These are phyloP conservation scores for Cytospora piceae DNA, from an alignment of 2,329 filamentous ascomycete species.

Conservation along the genomic window DNA sequence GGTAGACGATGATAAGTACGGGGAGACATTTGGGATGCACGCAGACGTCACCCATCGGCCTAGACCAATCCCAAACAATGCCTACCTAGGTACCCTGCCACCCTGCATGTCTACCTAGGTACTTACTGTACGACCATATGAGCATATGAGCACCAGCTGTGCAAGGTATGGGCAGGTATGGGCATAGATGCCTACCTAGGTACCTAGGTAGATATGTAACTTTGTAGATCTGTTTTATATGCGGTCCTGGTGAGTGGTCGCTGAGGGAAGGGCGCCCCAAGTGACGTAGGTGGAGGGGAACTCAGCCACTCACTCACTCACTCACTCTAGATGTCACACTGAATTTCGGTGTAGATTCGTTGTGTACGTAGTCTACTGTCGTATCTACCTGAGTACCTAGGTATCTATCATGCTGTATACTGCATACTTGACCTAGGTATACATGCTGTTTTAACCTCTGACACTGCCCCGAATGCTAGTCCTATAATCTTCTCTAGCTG, in stretches of 20 bases:
- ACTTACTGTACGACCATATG: too few relatives aligned
- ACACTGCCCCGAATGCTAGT: not conserved
- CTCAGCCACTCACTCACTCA: conserved; percentile 10
- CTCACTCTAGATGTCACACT: not conserved
- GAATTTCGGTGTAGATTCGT: too few relatives aligned
- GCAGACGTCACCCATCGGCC: not conserved
- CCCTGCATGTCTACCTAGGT: too few relatives aligned
- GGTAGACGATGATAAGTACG: not conserved
- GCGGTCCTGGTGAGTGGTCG: not conserved
- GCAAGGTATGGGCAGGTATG: too few relatives aligned
- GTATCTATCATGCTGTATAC: too few relatives aligned
- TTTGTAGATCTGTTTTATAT: not conserved
- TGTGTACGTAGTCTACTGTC: too few relatives aligned
- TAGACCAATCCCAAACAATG: too few relatives aligned
- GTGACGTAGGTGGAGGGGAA: conserved; percentile 17
- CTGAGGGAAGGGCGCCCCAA: not conserved
- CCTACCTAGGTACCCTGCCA: too few relatives aligned
- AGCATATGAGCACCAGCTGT: too few relatives aligned
- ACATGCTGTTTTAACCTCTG: not conserved
- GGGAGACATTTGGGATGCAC: not conserved
- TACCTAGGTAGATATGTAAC: not conserved
- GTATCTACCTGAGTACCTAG: too few relatives aligned
- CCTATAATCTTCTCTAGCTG: not conserved
- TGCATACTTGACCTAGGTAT: not conserved
- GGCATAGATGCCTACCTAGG: too few relatives aligned